Conservation (phyloP, 805 yeast species). For the Tetrapisispora iriomotensis region DNA sequence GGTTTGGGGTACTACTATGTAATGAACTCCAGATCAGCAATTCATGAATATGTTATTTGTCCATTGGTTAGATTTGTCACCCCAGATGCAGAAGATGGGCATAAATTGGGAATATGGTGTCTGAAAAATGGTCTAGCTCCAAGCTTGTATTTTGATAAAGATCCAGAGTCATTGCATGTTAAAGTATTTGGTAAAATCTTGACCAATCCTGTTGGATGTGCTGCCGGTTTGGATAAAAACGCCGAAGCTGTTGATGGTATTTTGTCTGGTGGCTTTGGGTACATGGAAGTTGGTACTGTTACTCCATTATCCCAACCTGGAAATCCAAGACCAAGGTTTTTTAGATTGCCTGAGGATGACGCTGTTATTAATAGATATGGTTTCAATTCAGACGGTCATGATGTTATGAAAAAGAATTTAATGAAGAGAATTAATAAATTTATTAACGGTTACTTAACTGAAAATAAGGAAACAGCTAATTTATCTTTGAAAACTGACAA, state of each 20-base stretch:
- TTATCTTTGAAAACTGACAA: slow-evolving; percentile 52
- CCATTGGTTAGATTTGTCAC: slow-evolving; percentile 62
- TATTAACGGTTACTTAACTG: slow-evolving; percentile 17
- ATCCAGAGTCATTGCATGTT: slow-evolving; percentile 45
- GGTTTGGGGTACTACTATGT: slow-evolving; percentile 43
- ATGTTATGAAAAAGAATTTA: slow-evolving; percentile 57
- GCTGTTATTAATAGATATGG: slow-evolving; percentile 95
- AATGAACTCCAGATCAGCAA: slow-evolving; percentile 69
- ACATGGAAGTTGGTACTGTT: slow-evolving; percentile 87
- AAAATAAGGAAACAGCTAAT: slow-evolving; percentile 21
- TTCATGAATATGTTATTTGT: slow-evolving; percentile 72
- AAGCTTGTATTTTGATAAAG: slow-evolving; percentile 42
- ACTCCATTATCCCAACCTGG: slow-evolving; percentile 94
- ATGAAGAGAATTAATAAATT: slow-evolving; percentile 48
- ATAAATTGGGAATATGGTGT: slow-evolving; percentile 57
- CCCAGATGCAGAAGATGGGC: slow-evolving; percentile 77
- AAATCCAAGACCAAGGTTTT: slow-evolving; percentile 86
- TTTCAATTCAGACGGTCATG: slow-evolving; percentile 86
- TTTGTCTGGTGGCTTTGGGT: slow-evolving; percentile 70
- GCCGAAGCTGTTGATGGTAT: slow-evolving; percentile 84
- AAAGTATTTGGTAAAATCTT: slow-evolving; percentile 55
- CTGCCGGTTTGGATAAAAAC: slow-evolving; percentile 93
- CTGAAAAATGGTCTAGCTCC: slow-evolving; percentile 67
- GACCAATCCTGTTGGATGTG: slow-evolving; percentile 78
- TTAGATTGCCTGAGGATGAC: slow-evolving; percentile 71